Evolutionary conservation across 148 eudicot genomes (phyloP).

Genomic region (Camellia lanceoleosa): DNA sequence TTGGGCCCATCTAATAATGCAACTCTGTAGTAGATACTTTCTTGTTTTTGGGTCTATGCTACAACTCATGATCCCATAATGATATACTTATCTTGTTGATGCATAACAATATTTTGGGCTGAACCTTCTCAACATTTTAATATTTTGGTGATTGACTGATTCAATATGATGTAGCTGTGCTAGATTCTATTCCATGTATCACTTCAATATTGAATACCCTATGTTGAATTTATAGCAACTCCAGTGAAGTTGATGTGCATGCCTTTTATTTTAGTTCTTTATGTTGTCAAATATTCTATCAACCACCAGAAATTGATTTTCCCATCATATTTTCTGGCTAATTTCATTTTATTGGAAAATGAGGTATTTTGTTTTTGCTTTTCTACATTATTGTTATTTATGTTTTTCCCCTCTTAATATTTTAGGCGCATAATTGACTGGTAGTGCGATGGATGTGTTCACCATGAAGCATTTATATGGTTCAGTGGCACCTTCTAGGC

Average conservation of each 20-base stretch:
- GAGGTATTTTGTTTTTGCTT: not conserved
- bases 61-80: not conserved
- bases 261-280: not conserved
- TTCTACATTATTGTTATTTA: not conserved
- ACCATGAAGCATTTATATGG: slow-evolving; percentile 78
- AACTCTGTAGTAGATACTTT: not conserved
- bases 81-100: not conserved
- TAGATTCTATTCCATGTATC: not conserved
- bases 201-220: not conserved
- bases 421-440: slow-evolving; percentile 97
- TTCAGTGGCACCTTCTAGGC: slow-evolving; percentile 84
- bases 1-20: not conserved
- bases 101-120: not conserved
- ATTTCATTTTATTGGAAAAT: not conserved
- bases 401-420: slow-evolving; percentile 14
- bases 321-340: not conserved
- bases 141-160: not conserved
- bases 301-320: not conserved
- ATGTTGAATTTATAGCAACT: not conserved
- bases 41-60: not conserved
- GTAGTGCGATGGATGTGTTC: slow-evolving; percentile 87
- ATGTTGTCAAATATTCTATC: not conserved
- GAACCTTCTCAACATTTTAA: not conserved
- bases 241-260: not conserved
- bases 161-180: not conserved